Percentiles rank a stretch among this genome's conserved stretches.
These are phyloP conservation scores for Stagonosporopsis rhizophila DNA, from an alignment of 2,329 filamentous ascomycete genomes.

Conservation along the genomic window DNA sequence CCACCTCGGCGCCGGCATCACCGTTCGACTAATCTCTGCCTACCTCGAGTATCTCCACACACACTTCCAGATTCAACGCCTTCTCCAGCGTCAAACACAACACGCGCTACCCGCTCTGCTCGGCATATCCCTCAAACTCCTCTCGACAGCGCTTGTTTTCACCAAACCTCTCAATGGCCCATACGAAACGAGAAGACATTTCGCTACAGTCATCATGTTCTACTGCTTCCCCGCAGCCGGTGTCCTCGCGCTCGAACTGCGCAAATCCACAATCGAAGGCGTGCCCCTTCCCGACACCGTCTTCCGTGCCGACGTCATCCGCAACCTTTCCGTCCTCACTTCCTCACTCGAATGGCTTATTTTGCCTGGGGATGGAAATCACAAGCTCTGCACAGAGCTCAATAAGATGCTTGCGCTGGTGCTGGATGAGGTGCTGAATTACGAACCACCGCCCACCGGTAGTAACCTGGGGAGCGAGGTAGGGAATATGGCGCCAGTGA, in stretches of 20 bases:
- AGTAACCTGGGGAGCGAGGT: conserved; percentile 22
- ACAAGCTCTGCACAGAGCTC: conserved; percentile 45
- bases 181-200: conserved; percentile 42
- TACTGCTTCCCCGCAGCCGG: conserved; percentile 47
- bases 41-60: conserved; percentile 47
- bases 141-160: conserved; percentile 40
- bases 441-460: conserved; percentile 36
- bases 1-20: conserved; percentile 29
- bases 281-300: conserved; percentile 39
- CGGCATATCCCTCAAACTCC: conserved; percentile 43
- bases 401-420: conserved; percentile 48
- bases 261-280: conserved; percentile 44
- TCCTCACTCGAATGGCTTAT: conserved; percentile 47
- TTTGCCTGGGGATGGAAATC: conserved; percentile 45
- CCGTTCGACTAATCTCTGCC: conserved; percentile 38
- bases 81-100: conserved; percentile 43
- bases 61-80: conserved; percentile 44
- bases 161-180: conserved; percentile 42
- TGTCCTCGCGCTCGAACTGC: conserved; percentile 43
- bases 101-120: conserved; percentile 41
- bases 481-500: conserved; percentile 11
- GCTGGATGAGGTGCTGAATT: conserved; percentile 47
- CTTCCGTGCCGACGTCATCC: conserved; percentile 45
- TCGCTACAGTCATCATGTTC: conserved; percentile 45
- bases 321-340: conserved; percentile 46